Percentiles rank a stretch among this genome's conserved stretches.
Conservation (phyloP, 176 grass and related monocot species). For the Tillandsia leiboldiana region DNA sequence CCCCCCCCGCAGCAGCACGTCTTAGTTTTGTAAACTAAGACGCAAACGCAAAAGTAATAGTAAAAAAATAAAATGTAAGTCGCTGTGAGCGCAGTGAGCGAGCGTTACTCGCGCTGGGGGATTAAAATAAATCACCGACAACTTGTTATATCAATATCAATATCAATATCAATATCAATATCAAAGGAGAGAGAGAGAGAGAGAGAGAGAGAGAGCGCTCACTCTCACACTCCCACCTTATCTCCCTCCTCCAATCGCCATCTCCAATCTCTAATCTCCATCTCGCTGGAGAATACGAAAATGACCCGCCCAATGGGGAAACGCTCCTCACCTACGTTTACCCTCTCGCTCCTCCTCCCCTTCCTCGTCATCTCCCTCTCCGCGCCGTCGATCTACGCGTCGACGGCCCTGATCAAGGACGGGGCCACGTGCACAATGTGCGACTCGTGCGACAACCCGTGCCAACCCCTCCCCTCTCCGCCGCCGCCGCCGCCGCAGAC, state of each 20-base stretch:
- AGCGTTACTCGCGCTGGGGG: background rate
- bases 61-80: background rate
- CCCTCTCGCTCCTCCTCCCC: background rate
- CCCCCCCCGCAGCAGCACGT: no score
- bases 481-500: conserved; percentile 22
- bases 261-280: background rate
- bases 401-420: conserved; percentile 34
- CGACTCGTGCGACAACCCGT: conserved; percentile 74
- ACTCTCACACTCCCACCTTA: no score
- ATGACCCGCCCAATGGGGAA: conserved; percentile 1
- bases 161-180: background rate
- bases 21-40: background rate
- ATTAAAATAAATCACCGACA: background rate
- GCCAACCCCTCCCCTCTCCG: conserved; percentile 45
- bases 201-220: no score
- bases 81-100: background rate
- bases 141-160: background rate
- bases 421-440: conserved; percentile 80
- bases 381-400: background rate
- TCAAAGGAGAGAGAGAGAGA: no score
- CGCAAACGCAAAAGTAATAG: background rate
- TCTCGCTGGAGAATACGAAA: background rate
- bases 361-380: background rate
- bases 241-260: background rate
- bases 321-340: background rate